Percentiles rank a stretch among this genome's conserved stretches.
Evolutionary conservation across 495 filamentous ascomycete genomes (phyloP).

Genomic region (Penicillium daleae): DNA sequence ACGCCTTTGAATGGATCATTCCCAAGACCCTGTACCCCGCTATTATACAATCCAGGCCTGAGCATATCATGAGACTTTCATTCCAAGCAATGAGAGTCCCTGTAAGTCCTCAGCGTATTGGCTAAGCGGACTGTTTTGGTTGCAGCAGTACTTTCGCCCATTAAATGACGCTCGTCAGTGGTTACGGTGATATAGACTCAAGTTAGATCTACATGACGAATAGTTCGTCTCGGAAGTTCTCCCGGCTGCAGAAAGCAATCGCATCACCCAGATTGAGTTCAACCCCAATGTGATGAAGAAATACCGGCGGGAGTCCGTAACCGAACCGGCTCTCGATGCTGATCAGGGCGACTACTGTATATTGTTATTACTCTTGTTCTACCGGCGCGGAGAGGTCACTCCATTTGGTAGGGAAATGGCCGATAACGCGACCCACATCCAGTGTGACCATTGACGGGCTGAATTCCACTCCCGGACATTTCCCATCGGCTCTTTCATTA

Average conservation of each 20-base stretch:
- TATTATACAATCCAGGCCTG: not conserved
- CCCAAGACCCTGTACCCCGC: not conserved
- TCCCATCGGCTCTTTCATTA: not conserved
- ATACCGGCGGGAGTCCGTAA: not conserved
- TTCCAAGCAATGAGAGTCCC: not conserved
- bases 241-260: not conserved
- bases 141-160: not conserved
- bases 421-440: not conserved
- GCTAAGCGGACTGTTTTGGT: not conserved
- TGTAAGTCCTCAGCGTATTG: not conserved
- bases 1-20: not conserved
- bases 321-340: not conserved
- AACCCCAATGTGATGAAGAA: not conserved
- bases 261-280: not conserved
- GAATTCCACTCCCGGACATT: constrained; percentile 2
- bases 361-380: not conserved
- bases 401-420: not conserved
- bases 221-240: not conserved
- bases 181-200: not conserved
- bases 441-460: constrained; percentile 9
- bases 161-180: not conserved
- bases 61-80: not conserved
- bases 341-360: not conserved
- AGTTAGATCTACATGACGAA: too few relatives aligned
- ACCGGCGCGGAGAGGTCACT: not conserved